Percentiles rank a stretch among this genome's conserved stretches.
Conservation (phyloP, 2,329 filamentous ascomycete genomes). For the Exophiala mesophila region DNA sequence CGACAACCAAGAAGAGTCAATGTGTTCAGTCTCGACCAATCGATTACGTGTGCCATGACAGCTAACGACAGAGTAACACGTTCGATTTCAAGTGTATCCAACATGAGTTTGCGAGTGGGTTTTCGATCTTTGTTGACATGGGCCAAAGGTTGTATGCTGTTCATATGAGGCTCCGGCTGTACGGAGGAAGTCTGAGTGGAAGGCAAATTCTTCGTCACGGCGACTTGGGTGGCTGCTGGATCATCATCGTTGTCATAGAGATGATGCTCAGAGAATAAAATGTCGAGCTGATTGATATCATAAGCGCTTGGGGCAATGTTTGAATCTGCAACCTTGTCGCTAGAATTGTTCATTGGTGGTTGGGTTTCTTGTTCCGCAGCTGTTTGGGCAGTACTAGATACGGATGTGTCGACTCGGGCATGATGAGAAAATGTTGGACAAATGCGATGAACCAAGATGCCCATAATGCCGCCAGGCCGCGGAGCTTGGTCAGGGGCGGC, state of each 20-base stretch:
- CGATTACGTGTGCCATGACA: constrained; percentile 64
- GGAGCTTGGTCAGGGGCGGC: constrained; percentile 48
- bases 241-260: constrained; percentile 20
- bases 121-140: constrained; percentile 28
- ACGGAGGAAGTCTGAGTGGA: constrained; percentile 1
- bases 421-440: constrained; percentile 44
- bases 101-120: constrained; percentile 53
- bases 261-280: constrained; percentile 19
- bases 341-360: neutral
- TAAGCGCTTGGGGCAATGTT: constrained; percentile 4
- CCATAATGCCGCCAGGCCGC: constrained; percentile 61
- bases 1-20: constrained; percentile 70
- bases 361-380: constrained; percentile 1
- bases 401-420: neutral
- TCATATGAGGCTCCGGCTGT: neutral
- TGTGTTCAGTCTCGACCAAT: constrained; percentile 67
- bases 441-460: constrained; percentile 62
- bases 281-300: constrained; percentile 22
- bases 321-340: constrained; percentile 9
- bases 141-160: constrained; percentile 3
- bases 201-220: constrained; percentile 8
- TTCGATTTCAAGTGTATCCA: constrained; percentile 72
- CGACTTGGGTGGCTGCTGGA: constrained; percentile 3
- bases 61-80: constrained; percentile 67
- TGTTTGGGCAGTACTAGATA: constrained; percentile 2